Conservation (phyloP, 148 eudicot genomes). For the Rhododendron williamsianum region DNA sequence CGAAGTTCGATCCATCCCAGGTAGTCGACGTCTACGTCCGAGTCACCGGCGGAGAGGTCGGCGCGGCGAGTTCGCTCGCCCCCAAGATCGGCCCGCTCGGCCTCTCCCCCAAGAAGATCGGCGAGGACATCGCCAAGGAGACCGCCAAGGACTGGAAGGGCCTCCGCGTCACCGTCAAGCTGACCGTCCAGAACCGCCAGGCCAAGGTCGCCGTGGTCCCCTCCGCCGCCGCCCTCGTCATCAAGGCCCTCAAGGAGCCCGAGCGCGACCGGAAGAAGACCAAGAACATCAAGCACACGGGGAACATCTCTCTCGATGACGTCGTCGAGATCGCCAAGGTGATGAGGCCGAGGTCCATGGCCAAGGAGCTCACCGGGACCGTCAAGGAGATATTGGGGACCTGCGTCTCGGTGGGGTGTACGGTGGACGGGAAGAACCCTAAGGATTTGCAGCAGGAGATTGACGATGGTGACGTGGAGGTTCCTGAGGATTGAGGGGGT, state of each 20-base stretch:
- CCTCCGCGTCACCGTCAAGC: constrained; percentile 75
- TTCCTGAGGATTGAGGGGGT: constrained; percentile 41
- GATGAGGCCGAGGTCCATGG: constrained; percentile 65
- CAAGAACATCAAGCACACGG: constrained; percentile 72
- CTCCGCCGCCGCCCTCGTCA: constrained; percentile 71
- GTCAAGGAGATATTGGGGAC: constrained; percentile 79
- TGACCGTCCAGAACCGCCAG: constrained; percentile 77
- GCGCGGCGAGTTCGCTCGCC: constrained; percentile 34
- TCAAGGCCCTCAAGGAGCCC: constrained; percentile 76
- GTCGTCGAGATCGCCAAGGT: constrained; percentile 67
- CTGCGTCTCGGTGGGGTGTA: constrained; percentile 68
- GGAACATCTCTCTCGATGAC: constrained; percentile 62
- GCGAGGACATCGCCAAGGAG: constrained; percentile 39
- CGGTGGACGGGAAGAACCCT: constrained; percentile 73
- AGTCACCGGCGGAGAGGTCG: constrained; percentile 39
- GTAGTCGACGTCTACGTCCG: constrained; percentile 37
- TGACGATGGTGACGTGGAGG: constrained; percentile 59
- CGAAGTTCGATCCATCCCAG: constrained; percentile 34
- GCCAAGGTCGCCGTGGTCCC: constrained; percentile 78
- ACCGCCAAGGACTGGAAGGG: constrained; percentile 56
- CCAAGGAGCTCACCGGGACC: constrained; percentile 50
- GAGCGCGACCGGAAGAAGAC: constrained; percentile 69
- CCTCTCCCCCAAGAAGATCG: constrained; percentile 39
- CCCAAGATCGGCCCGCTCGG: constrained; percentile 40
- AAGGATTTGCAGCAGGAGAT: constrained; percentile 73